Evolutionary conservation across 345 rosid species (phyloP), one percentile per base, ranked within the genome.

Genomic region (Rhodamnia argentea): DNA sequence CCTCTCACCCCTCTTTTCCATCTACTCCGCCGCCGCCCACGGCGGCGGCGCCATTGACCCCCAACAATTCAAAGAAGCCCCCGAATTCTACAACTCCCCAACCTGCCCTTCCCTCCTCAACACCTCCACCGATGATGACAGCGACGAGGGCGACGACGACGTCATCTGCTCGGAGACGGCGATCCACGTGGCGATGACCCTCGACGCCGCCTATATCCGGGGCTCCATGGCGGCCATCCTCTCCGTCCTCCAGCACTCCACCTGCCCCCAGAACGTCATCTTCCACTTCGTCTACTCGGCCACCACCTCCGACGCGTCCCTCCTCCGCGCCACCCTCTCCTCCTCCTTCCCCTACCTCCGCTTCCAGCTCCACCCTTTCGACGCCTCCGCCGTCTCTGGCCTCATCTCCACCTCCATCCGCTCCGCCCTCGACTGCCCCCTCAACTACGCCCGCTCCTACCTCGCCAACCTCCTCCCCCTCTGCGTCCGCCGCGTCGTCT

Each of bases 141-240:
- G 47, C 47, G 26, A 32, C 26, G 60, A 15, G 20, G 42, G 5
- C 14, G 85, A 83, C 2, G 81, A 59, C 13, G 58, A 87, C 56
- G 89, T 92, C 52, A 89, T 94, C 88, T 97, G 97, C 88, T 95
- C 99, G 20, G 94, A 92, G 64, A 89, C 90, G 32, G 96, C 96
- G 10, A 96, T 97, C 75, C 99, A 97, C 88, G 99, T 97, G 52
- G 99, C 99, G 8, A 95, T 97, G 98, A 97, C 98, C 42, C 94
- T 97, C 24, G 99, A 97, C 91, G 54, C 90, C 0, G 93, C 97
- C 84, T 97, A 97, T 91, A 92, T 97, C 89, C 99, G 99, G 2
- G 99, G 99, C 55, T 96, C 99, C 64, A 92, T 87, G 88, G 88
- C 88, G 3, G 88, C 88, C 51, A 88, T 91, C 85, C 89, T 91